Evolutionary conservation across 306 rosid species (phyloP), one percentile per base, ranked within the genome.

Genomic region (Amphicarpaea edgeworthii): DNA sequence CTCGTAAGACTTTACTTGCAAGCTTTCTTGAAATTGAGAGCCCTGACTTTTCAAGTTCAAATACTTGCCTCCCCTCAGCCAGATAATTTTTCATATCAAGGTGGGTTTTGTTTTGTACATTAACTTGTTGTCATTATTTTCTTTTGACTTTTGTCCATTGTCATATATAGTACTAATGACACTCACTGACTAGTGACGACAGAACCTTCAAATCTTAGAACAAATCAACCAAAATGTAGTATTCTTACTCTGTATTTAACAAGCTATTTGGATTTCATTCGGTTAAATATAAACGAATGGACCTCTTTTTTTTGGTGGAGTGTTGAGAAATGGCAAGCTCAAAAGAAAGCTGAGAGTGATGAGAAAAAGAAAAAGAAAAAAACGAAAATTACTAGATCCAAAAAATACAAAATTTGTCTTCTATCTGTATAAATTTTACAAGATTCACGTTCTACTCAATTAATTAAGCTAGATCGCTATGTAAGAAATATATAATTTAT

Each of bases 21-120:
- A 89, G 92, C 78, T 95, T 95, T 78, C 97, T 95, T 3, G 99
- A 92, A 70, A 90, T 92, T 41, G 99, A 92, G 84, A 90, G 88
- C 85, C 96, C 96, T 34, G 93, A 90, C 79, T 78, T 88, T 49
- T 85, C 98, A 32, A 84, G 85, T 49, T 85, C 98, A 32, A 84
- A 87, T 45, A 86, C 81, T 42, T 82, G 83, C 81, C 87, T 90
- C 79, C 97, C 97, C 62, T 88, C 97, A 46, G 92, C 97, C 51
- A 92, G 97, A 82, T 92, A 83, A 82, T 70, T 9, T 28, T 43
- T 32, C 20, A 66, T 21, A 34, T 66, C 1, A 81, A 38, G 30
- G 53, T 57, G 17, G 43, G 20, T 65, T 62, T 67, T 84, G 20
- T 65, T 62, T 67, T 84, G 78, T 60, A 77, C 54, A 80, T 59